Conservation (phyloP, 176 grass and related monocot genomes). For the Cenchrus americanus region DNA sequence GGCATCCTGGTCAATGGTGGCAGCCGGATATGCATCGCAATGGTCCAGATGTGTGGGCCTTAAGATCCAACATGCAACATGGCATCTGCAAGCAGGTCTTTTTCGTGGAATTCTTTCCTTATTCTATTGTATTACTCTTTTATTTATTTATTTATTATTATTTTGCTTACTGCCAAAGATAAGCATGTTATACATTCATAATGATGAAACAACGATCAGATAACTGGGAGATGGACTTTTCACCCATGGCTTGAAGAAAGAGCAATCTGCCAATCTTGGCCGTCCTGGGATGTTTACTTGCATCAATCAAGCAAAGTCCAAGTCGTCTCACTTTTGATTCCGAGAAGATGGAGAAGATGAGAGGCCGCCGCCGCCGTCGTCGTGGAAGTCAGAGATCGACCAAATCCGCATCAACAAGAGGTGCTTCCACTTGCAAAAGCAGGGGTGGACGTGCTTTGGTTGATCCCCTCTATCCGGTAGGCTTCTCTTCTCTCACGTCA, state of each 20-base stretch:
- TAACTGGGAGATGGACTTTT: not conserved
- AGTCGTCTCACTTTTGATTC: conserved; percentile 12
- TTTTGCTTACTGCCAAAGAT: not conserved
- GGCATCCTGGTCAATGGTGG: not conserved
- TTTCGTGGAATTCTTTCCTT: not conserved
- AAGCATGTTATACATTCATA: not conserved
- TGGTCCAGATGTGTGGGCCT: not conserved
- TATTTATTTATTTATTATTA: not conserved
- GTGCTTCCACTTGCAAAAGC: conserved; percentile 6
- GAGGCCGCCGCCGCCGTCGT: not conserved
- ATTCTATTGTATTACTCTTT: not conserved
- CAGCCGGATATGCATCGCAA: not conserved
- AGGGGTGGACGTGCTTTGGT: not conserved
- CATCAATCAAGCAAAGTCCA: conserved; percentile 21
- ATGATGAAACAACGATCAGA: not conserved
- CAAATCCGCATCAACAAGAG: conserved; percentile 27
- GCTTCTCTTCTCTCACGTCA: not conserved
- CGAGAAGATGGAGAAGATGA: not conserved
- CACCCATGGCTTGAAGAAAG: conserved; percentile 43
- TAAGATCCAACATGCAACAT: not conserved
- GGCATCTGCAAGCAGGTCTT: not conserved
- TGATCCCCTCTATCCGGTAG: not conserved
- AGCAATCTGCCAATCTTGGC: conserved; percentile 5
- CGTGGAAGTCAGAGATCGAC: conserved; percentile 35
- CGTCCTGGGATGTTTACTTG: not conserved